phyloP scores from a whole-genome alignment of 495 filamentous ascomycete genomes.

The Daldinia concentrica region DNA sequence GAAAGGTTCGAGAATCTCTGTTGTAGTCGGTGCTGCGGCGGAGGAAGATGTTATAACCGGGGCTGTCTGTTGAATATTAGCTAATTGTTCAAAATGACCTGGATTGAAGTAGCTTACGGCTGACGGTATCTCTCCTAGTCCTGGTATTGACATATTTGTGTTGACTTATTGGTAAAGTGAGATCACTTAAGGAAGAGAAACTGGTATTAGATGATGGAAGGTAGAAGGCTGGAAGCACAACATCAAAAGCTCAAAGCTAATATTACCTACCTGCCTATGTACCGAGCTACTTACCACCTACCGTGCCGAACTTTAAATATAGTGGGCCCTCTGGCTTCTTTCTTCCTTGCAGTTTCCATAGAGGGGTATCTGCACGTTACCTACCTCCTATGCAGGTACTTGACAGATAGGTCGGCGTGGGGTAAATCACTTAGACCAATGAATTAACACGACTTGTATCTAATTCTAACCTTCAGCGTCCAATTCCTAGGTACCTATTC shows the following conservation, averaged over 20 bases:
- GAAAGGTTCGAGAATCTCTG: conserved; percentile 54
- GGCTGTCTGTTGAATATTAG: conserved; percentile 37
- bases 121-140: conserved; percentile 59
- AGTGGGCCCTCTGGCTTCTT: conserved; percentile 19
- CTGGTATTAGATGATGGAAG: neutral
- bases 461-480: no score
- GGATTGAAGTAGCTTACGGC: conserved; percentile 45
- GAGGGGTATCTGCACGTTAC: conserved; percentile 24
- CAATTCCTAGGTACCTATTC: no score
- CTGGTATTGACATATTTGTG: conserved; percentile 58
- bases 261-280: no score
- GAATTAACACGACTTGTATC: neutral
- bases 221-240: neutral
- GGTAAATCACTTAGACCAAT: conserved; percentile 22
- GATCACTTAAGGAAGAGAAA: neutral
- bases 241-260: conserved; percentile 14
- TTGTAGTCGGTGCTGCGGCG: conserved; percentile 36
- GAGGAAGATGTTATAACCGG: conserved; percentile 39
- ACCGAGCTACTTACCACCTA: neutral
- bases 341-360: conserved; percentile 19
- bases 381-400: conserved; percentile 32
- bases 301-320: conserved; percentile 11
- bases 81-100: neutral
- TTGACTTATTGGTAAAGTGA: neutral
- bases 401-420: conserved; percentile 15